A percentile compares a stretch with the other conserved stretches of the same genome.
phyloP scores from a whole-genome alignment of 495 filamentous ascomycete species.

The Daldinia caldariorum region DNA sequence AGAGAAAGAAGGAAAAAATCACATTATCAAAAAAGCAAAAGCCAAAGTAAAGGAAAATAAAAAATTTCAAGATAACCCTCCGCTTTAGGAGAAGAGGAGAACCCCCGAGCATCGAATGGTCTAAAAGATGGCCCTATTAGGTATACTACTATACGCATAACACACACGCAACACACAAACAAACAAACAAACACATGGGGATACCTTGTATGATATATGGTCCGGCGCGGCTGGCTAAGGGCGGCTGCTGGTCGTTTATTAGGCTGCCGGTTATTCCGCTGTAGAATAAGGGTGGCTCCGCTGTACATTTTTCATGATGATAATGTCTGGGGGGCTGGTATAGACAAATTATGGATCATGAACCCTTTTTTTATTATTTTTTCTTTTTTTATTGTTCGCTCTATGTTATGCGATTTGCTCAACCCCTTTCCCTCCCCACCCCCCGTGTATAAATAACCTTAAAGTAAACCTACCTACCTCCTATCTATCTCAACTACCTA shows the following conservation, averaged over 20 bases:
- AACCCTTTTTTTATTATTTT: not conserved
- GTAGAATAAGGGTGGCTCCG: conserved; percentile 32
- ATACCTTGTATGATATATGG: conserved; percentile 38
- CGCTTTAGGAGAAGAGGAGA: not conserved
- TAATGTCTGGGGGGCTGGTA: conserved; percentile 37
- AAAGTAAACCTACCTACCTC: too few relatives aligned
- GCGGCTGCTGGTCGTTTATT: conserved; percentile 17
- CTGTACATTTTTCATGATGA: conserved; percentile 30
- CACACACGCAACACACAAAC: not conserved
- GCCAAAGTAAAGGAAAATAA: too few relatives aligned
- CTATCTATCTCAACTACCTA: not conserved
- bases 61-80: too few relatives aligned
- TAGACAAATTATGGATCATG: conserved; percentile 48
- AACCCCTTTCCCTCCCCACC: not conserved
- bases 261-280: conserved; percentile 22
- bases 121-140: not conserved
- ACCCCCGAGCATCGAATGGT: conserved; percentile 7
- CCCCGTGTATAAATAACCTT: conserved; percentile 6
- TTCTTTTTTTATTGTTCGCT: not conserved
- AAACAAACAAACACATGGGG: conserved; percentile 3
- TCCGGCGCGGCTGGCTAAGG: conserved; percentile 12
- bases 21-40: too few relatives aligned
- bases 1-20: not conserved
- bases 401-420: conserved; percentile 7
- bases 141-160: conserved; percentile 3